Percentiles rank a stretch among this genome's conserved stretches.
These are phyloP conservation scores for Vachellia collinsii DNA, from an alignment of 306 rosid species.

Conservation along the genomic window DNA sequence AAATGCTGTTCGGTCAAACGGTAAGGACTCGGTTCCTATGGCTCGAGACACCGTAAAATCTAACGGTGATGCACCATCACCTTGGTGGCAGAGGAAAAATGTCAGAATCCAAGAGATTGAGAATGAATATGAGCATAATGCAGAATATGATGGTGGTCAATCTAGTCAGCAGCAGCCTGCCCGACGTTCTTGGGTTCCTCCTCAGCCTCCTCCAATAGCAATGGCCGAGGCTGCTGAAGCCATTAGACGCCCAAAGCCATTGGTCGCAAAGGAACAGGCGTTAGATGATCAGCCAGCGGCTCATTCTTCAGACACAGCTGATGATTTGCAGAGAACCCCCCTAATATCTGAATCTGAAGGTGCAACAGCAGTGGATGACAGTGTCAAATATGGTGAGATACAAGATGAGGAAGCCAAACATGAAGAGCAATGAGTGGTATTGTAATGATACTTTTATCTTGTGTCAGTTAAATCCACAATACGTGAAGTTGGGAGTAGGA, in stretches of 20 bases:
- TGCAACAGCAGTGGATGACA: conserved; percentile 42
- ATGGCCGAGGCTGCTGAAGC: conserved; percentile 93
- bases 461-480: conserved; percentile 2
- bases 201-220: conserved; percentile 89
- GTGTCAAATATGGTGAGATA: conserved; percentile 53
- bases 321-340: conserved; percentile 53
- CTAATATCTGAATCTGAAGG: conserved; percentile 64
- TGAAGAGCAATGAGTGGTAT: conserved; percentile 37
- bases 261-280: conserved; percentile 57
- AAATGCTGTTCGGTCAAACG: conserved; percentile 50
- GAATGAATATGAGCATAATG: conserved; percentile 54
- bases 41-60: conserved; percentile 51
- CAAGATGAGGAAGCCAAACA: conserved; percentile 40
- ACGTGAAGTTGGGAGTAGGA: conserved; percentile 22
- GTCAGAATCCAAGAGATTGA: conserved; percentile 69
- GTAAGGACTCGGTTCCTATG: conserved; percentile 43
- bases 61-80: conserved; percentile 56
- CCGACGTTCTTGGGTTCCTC: conserved; percentile 88
- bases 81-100: conserved; percentile 82
- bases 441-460: not conserved
- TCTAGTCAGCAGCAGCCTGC: conserved; percentile 52
- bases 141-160: conserved; percentile 45
- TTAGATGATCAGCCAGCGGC: conserved; percentile 50
- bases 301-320: conserved; percentile 53
- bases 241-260: conserved; percentile 79